phyloP scores from a whole-genome alignment of 805 yeast genomes.

The Suhomyces kilbournensis region DNA sequence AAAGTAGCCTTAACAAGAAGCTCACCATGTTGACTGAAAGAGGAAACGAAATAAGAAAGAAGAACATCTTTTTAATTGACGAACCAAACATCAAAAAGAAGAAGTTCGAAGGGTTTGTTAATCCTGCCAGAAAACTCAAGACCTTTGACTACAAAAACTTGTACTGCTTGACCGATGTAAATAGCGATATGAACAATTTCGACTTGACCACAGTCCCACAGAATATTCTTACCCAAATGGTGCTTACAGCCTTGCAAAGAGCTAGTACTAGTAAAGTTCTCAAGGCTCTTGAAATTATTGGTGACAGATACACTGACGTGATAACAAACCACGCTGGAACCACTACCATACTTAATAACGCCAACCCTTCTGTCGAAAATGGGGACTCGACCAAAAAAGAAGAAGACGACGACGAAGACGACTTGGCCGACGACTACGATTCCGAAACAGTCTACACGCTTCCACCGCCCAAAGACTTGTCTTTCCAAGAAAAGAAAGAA shows the following conservation, averaged over 20 bases:
- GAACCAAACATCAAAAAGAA: conserved; percentile 35
- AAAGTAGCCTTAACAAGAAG: conserved; percentile 26
- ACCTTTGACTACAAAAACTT: conserved; percentile 53
- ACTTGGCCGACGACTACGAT: conserved; percentile 25
- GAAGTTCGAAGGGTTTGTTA: conserved; percentile 42
- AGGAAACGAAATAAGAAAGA: conserved; percentile 42
- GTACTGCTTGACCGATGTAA: conserved; percentile 62
- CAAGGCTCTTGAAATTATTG: conserved; percentile 66
- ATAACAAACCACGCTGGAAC: conserved; percentile 2
- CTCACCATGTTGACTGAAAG: conserved; percentile 27
- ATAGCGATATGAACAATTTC: conserved; percentile 60
- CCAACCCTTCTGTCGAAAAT: background rate
- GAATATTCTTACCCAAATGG: conserved; percentile 61
- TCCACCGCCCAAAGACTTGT: conserved; percentile 56
- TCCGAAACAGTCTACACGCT: conserved; percentile 47
- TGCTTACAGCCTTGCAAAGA: conserved; percentile 59
- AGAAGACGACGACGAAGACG: conserved; percentile 16
- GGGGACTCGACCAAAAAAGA: conserved; percentile 6
- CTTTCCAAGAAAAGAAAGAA: conserved; percentile 52
- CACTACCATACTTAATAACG: background rate
- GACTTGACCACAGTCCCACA: conserved; percentile 70
- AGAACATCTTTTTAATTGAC: conserved; percentile 30
- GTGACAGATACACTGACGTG: conserved; percentile 58
- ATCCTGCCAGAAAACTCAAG: conserved; percentile 27
- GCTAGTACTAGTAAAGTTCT: conserved; percentile 52